phyloP scores from a whole-genome alignment of 2,329 filamentous ascomycete species.

The Epichloe brachyelytri region DNA sequence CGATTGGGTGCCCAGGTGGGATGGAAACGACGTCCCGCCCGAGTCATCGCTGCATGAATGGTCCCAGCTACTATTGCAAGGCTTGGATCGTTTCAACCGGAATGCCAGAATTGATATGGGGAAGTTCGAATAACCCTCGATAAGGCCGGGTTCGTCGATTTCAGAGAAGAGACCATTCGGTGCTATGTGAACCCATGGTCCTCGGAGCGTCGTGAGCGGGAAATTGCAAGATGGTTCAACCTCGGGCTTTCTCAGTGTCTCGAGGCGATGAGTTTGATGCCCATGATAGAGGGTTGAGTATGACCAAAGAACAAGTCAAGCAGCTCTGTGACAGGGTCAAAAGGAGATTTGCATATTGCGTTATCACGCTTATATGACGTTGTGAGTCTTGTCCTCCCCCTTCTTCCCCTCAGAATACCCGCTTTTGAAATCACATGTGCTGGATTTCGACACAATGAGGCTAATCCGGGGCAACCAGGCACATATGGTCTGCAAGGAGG shows the following conservation, averaged over 20 bases:
- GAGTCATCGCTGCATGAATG: constrained; percentile 51
- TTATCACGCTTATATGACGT: constrained; percentile 59
- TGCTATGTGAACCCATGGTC: constrained; percentile 68
- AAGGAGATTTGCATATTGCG: constrained; percentile 56
- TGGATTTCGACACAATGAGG: neutral
- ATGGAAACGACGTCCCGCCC: constrained; percentile 47
- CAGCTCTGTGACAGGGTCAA: constrained; percentile 50
- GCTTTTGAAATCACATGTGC: neutral
- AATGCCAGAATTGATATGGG: constrained; percentile 46
- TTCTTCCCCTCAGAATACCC: too few species aligned
- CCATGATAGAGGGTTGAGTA: constrained; percentile 45
- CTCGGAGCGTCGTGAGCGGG: constrained; percentile 45
- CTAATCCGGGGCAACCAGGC: constrained; percentile 7
- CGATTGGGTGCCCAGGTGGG: constrained; percentile 63
- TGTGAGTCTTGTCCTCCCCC: constrained; percentile 42
- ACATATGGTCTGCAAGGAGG: constrained; percentile 13
- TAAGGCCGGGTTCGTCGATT: constrained; percentile 65
- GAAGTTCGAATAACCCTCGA: constrained; percentile 47
- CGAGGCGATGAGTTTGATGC: constrained; percentile 58
- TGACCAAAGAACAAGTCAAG: constrained; percentile 45
- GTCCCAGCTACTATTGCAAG: constrained; percentile 54
- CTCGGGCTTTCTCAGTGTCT: constrained; percentile 61
- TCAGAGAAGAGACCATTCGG: constrained; percentile 55
- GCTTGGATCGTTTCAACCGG: constrained; percentile 51
- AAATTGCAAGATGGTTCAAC: constrained; percentile 75